A percentile compares a stretch with the other conserved stretches of the same genome.
phyloP scores from a whole-genome alignment of 345 rosid species.

The Melaleuca quinquenervia region DNA sequence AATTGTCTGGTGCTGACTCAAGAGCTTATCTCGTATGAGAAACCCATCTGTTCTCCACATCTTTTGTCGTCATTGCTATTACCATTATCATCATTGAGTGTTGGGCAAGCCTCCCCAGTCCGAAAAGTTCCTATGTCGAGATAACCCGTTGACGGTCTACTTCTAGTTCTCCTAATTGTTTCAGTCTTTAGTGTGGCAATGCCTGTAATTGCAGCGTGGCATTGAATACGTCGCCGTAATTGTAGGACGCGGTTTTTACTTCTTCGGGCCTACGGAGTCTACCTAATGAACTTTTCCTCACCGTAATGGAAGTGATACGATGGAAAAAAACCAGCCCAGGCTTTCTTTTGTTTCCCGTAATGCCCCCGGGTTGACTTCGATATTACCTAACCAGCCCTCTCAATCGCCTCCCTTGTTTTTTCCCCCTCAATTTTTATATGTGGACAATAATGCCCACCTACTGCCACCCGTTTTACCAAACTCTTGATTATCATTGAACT shows the following conservation, averaged over 20 bases:
- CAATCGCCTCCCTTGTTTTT: not conserved
- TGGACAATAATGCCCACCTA: constrained; percentile 8
- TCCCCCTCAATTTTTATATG: not conserved
- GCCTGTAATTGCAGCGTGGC: not conserved
- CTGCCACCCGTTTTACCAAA: constrained; percentile 4
- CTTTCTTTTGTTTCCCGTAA: not conserved
- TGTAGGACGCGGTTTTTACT: not conserved
- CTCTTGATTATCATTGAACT: not conserved
- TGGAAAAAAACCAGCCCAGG: not conserved
- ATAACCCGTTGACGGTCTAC: not conserved
- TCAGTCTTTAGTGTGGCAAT: not conserved
- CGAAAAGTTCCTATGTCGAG: not conserved
- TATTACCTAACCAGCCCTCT: not conserved
- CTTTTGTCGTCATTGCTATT: not conserved
- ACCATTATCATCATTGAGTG: not conserved
- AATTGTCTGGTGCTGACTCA: not conserved
- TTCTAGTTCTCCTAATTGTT: not conserved
- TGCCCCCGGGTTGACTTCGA: not conserved
- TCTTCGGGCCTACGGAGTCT: not conserved
- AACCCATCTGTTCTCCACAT: not conserved
- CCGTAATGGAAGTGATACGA: too few species aligned
- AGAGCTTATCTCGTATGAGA: not conserved
- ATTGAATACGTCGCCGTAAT: constrained; percentile 2
- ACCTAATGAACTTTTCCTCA: not conserved
- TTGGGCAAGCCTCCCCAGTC: not conserved